Conservation (phyloP, 2,329 filamentous ascomycete genomes). For the Phyllosticta citrichinensis region DNA sequence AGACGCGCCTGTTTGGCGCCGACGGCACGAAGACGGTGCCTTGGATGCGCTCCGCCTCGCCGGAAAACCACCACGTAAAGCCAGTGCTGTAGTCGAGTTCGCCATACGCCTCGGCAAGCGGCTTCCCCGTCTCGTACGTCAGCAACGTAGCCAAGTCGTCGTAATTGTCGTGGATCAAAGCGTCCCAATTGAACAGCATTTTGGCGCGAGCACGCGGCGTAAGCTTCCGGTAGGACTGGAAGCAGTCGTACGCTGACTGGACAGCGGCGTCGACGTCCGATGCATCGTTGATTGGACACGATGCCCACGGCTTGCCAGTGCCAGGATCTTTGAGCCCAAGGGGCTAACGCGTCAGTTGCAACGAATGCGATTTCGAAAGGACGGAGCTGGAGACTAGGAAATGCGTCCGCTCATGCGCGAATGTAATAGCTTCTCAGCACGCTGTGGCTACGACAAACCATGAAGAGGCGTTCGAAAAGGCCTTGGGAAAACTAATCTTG, state of each 20-base stretch:
- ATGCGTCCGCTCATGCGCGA: background rate
- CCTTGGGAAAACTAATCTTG: background rate
- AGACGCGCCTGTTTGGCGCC: conserved; percentile 51
- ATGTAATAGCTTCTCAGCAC: background rate
- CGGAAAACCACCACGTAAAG: conserved; percentile 49
- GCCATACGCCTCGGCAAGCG: conserved; percentile 40
- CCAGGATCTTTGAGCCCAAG: conserved; percentile 35
- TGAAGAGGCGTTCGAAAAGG: background rate
- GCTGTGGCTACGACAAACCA: background rate
- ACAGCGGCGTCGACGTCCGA: conserved; percentile 55
- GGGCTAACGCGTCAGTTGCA: background rate
- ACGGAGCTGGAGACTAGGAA: background rate
- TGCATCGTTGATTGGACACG: conserved; percentile 37
- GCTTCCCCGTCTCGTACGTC: conserved; percentile 50
- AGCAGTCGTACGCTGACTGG: conserved; percentile 49
- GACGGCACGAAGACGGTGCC: conserved; percentile 52
- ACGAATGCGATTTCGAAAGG: background rate
- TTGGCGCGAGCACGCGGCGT: conserved; percentile 53
- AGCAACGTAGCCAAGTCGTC: conserved; percentile 55
- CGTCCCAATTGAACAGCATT: conserved; percentile 55
- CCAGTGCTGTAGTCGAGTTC: conserved; percentile 45
- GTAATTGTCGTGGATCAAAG: conserved; percentile 50
- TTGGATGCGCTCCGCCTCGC: conserved; percentile 52
- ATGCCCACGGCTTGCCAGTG: conserved; percentile 39
- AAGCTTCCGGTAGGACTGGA: conserved; percentile 48